Evolutionary conservation across 768 basidiomycete genomes (phyloP).

Genomic region (Phlegmacium glaucopus): DNA sequence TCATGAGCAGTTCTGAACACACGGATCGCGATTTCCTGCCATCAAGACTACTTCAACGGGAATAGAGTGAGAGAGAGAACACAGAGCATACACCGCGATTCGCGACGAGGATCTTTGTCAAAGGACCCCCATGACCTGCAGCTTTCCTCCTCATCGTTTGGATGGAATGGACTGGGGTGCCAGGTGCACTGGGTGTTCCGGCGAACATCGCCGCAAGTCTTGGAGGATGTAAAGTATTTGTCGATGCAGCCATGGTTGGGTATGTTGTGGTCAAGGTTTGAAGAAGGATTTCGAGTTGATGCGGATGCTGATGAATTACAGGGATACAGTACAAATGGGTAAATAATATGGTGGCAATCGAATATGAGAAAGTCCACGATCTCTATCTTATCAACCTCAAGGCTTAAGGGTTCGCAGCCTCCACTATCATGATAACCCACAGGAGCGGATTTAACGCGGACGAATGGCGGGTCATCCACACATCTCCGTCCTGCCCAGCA

Average conservation of each 20-base stretch:
- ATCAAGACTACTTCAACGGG: slow-evolving; percentile 8
- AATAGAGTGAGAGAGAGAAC: slow-evolving; percentile 6
- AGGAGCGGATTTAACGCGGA: slow-evolving; percentile 22
- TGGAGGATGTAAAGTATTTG: slow-evolving; percentile 58
- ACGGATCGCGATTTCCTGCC: slow-evolving; percentile 96
- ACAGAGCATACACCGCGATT: slow-evolving; percentile 74
- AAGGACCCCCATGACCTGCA: slow-evolving; percentile 84
- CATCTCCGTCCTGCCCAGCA: slow-evolving; percentile 24
- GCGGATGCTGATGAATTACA: no score
- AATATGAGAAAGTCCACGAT: no score
- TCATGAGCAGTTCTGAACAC: slow-evolving; percentile 99
- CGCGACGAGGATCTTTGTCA: slow-evolving; percentile 90
- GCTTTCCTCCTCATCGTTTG: slow-evolving; percentile 89
- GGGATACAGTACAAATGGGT: no score
- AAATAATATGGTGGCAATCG: no score
- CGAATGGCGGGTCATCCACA: slow-evolving; percentile 17
- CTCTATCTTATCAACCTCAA: neutral
- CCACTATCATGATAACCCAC: no score
- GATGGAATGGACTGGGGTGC: slow-evolving; percentile 87
- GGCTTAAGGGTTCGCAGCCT: no score
- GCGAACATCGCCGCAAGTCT: slow-evolving; percentile 72
- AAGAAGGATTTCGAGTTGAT: no score
- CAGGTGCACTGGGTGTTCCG: slow-evolving; percentile 69
- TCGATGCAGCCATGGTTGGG: slow-evolving; percentile 37
- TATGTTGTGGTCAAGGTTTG: neutral